phyloP scores from a whole-genome alignment of 1,284 basidiomycete genomes.

The Ustanciosporium gigantosporum region DNA sequence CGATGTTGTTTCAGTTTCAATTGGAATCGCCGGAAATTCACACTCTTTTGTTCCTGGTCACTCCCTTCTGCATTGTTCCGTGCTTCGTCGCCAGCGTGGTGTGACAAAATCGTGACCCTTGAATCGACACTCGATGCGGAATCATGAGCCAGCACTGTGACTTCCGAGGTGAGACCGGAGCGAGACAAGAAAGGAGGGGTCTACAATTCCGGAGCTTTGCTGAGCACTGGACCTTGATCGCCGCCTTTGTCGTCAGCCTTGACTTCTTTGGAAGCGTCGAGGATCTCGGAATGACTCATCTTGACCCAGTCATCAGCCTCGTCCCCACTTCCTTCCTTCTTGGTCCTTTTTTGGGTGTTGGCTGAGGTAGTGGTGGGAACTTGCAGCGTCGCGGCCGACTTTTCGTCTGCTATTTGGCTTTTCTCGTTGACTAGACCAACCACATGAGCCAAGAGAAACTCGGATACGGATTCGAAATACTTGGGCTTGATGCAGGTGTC shows the following conservation, averaged over 20 bases:
- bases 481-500: slow-evolving; percentile 55
- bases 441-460: slow-evolving; percentile 45
- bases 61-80: too few relatives aligned
- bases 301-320: slow-evolving; percentile 45
- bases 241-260: slow-evolving; percentile 1
- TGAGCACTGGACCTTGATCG: slow-evolving; percentile 17
- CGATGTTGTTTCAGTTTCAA: too few relatives aligned
- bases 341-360: background rate
- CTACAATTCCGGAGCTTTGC: slow-evolving; percentile 21
- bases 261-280: slow-evolving; percentile 5
- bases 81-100: too few relatives aligned
- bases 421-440: slow-evolving; percentile 10
- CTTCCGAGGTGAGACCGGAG: too few relatives aligned
- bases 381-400: background rate
- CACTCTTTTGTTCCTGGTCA: too few relatives aligned
- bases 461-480: slow-evolving; percentile 54
- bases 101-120: too few relatives aligned
- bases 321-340: slow-evolving; percentile 5
- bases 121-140: too few relatives aligned
- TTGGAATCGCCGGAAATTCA: too few relatives aligned
- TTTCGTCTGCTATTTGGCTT: background rate
- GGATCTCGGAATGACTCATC: slow-evolving; percentile 40
- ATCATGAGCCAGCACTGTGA: too few relatives aligned
- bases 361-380: too few relatives aligned
- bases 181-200: too few relatives aligned